A percentile compares a stretch with the other conserved stretches of the same genome.
phyloP scores from a whole-genome alignment of 2,329 filamentous ascomycete genomes.

The Monilinia vaccinii-corymbosi region DNA sequence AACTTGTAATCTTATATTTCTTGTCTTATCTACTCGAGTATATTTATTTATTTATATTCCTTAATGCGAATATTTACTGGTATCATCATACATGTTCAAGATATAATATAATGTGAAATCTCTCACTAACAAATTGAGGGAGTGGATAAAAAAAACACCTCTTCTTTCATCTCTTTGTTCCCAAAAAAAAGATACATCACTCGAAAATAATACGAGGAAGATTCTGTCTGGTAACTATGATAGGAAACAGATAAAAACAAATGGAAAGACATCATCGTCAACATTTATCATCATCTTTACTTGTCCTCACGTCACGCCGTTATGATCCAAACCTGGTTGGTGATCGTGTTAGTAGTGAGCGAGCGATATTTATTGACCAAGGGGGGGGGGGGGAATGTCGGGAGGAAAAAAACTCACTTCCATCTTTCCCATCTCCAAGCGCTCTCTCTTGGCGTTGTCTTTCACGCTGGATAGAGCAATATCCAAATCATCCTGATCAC shows the following conservation, averaged over 20 bases:
- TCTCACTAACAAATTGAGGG: no score
- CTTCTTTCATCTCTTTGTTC: no score
- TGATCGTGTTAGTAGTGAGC: conserved; percentile 18
- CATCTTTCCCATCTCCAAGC: conserved; percentile 81
- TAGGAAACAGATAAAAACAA: background rate
- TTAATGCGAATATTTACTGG: background rate
- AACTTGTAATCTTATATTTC: no score
- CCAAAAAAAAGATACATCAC: background rate
- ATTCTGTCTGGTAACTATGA: background rate
- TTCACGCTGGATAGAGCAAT: conserved; percentile 69
- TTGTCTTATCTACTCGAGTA: no score
- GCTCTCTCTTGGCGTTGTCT: conserved; percentile 60
- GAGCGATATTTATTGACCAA: background rate
- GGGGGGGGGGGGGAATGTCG: background rate
- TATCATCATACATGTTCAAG: background rate
- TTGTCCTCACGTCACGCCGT: background rate
- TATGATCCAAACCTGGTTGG: conserved; percentile 24
- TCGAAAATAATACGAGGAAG: background rate
- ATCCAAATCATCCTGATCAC: conserved; percentile 91
- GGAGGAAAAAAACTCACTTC: conserved; percentile 58
- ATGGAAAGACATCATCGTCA: conserved; percentile 1
- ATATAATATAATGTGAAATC: no score
- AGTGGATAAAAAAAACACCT: no score
- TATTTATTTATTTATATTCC: conserved; percentile 1
- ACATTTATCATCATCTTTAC: conserved; percentile 7